Percentiles rank a stretch among this genome's conserved stretches.
Evolutionary conservation across 1,284 basidiomycete species (phyloP).

Genomic region (Polyporus tsugae): DNA sequence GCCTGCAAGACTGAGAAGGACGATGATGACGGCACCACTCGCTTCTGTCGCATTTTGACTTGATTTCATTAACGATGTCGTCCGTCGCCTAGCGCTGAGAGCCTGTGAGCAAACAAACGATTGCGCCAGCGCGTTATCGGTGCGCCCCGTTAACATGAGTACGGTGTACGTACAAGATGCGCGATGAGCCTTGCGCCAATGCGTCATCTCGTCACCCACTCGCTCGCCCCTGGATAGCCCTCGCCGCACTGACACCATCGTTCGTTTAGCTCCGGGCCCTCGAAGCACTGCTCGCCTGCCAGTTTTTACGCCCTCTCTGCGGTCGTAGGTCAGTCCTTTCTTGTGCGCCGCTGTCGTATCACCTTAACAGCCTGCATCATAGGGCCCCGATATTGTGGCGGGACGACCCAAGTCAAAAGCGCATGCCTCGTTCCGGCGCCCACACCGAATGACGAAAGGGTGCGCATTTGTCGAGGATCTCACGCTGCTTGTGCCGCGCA

Average conservation of each 20-base stretch:
- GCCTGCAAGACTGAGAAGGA: not conserved
- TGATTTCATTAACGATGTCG: conserved; percentile 14
- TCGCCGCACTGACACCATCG: not conserved
- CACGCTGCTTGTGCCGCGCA: not conserved
- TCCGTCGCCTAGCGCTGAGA: conserved; percentile 1
- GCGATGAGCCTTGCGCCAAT: not conserved
- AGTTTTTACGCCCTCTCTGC: not conserved
- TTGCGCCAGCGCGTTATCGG: not conserved
- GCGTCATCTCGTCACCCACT: not conserved
- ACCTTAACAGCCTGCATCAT: not conserved
- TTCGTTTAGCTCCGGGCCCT: not conserved
- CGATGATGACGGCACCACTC: conserved; percentile 5
- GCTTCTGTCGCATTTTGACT: conserved; percentile 5
- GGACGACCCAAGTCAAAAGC: not conserved
- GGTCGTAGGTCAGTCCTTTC: not conserved
- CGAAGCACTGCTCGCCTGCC: not conserved
- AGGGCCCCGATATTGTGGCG: no score
- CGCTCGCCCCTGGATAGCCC: not conserved
- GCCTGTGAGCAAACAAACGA: not conserved
- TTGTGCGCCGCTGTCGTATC: not conserved
- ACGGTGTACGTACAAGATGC: not conserved
- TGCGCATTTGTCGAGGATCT: not conserved
- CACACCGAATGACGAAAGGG: conserved; percentile 16
- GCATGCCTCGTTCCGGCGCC: conserved; percentile 5
- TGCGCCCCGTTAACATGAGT: not conserved